A percentile compares a stretch with the other conserved stretches of the same genome.
Conservation (phyloP, 1,284 basidiomycete genomes). For the Ceratobasidium theobromae region DNA sequence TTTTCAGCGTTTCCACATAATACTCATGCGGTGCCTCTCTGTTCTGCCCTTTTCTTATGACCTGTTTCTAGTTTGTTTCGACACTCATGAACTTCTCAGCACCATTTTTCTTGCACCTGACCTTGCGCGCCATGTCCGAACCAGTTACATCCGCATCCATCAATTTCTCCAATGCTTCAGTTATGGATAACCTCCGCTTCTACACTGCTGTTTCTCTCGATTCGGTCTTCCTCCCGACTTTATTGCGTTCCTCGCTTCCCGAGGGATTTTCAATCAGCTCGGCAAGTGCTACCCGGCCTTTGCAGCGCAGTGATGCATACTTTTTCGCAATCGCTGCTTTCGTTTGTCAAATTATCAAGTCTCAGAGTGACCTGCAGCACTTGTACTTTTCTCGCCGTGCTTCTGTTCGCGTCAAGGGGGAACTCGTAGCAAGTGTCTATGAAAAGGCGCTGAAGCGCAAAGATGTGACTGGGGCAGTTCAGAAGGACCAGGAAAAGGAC, state of each 20-base stretch:
- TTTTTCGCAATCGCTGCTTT: slow-evolving; percentile 33
- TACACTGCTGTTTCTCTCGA: slow-evolving; percentile 19
- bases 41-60: background rate
- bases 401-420: slow-evolving; percentile 27
- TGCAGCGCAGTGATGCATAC: slow-evolving; percentile 32
- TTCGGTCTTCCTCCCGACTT: slow-evolving; percentile 16
- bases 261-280: background rate
- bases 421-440: slow-evolving; percentile 33
- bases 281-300: background rate
- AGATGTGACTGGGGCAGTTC: slow-evolving; percentile 33
- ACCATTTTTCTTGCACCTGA: slow-evolving; percentile 25
- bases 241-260: background rate
- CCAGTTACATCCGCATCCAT: slow-evolving; percentile 7
- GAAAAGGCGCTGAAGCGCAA: slow-evolving; percentile 35
- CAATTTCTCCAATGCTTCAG: background rate
- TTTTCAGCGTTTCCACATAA: background rate
- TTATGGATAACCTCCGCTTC: slow-evolving; percentile 21
- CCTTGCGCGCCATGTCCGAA: slow-evolving; percentile 3
- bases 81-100: slow-evolving; percentile 30
- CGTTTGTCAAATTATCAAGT: slow-evolving; percentile 32
- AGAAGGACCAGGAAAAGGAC: slow-evolving; percentile 28
- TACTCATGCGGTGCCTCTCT: background rate
- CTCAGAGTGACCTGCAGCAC: slow-evolving; percentile 32
- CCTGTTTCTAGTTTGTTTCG: slow-evolving; percentile 17
- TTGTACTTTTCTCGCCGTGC: slow-evolving; percentile 33